Evolutionary conservation across 2,329 filamentous ascomycete genomes (phyloP).

Genomic region (Neofusicoccum parvum): DNA sequence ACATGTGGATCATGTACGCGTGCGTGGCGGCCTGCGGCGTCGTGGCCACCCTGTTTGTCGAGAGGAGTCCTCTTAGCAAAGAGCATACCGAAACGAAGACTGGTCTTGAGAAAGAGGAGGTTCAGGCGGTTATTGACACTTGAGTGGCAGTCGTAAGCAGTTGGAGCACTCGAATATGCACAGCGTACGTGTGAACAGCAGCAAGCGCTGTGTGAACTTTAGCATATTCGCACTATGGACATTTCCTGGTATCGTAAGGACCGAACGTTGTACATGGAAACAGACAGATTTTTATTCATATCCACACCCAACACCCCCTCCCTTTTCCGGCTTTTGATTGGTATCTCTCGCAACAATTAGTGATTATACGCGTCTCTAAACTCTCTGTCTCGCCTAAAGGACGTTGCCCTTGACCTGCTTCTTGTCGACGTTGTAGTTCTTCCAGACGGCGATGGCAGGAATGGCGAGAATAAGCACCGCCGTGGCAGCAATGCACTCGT

Average conservation of each 20-base stretch:
- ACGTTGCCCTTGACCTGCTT: conserved; percentile 25
- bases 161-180: too few relatives aligned
- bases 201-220: too few relatives aligned
- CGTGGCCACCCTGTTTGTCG: conserved; percentile 44
- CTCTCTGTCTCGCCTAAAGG: neutral
- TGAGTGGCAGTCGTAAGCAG: too few relatives aligned
- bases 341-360: neutral
- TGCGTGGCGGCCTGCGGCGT: conserved; percentile 41
- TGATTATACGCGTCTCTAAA: neutral
- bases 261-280: too few relatives aligned
- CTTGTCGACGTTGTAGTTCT: conserved; percentile 18
- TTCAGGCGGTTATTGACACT: too few relatives aligned
- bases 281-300: too few relatives aligned
- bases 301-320: too few relatives aligned
- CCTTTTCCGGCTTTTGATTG: neutral
- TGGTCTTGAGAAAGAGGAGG: conserved; percentile 33
- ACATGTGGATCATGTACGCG: conserved; percentile 54
- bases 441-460: conserved; percentile 18
- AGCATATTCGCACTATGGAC: too few relatives aligned
- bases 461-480: conserved; percentile 18
- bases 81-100: conserved; percentile 52
- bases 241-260: too few relatives aligned
- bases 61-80: conserved; percentile 41
- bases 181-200: too few relatives aligned
- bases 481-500: conserved; percentile 31